A percentile compares a stretch with the other conserved stretches of the same genome.
These are phyloP conservation scores for Hemerocallis citrina DNA, from an alignment of 106 monocot species.

Conservation along the genomic window DNA sequence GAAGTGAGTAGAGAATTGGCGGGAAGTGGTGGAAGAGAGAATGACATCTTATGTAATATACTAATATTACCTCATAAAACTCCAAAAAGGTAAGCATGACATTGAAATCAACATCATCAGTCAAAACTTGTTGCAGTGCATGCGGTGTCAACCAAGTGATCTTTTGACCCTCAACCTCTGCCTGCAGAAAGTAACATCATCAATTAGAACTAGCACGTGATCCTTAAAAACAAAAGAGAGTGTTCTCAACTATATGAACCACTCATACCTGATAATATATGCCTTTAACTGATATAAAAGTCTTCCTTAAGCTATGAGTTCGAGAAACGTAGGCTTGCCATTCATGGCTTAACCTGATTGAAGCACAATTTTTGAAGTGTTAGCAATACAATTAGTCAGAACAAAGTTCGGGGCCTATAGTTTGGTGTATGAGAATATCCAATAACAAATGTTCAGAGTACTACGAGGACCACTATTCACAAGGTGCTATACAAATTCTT, in stretches of 20 bases:
- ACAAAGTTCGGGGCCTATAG: no score
- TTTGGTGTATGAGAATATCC: no score
- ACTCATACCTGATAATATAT: conserved; percentile 89
- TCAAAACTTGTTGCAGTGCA: conserved; percentile 81
- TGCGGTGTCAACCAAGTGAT: conserved; percentile 97
- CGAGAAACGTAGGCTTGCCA: conserved; percentile 96
- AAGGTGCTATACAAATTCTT: no score
- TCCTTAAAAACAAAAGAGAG: background rate
- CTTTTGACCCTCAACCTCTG: conserved; percentile 90
- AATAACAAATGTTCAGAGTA: no score
- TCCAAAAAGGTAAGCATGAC: conserved; percentile 92
- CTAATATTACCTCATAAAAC: conserved; percentile 85
- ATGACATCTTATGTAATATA: no score
- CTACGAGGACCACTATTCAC: no score
- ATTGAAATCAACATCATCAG: conserved; percentile 92
- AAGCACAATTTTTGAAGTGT: no score
- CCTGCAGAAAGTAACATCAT: conserved; percentile 32
- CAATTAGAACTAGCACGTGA: background rate
- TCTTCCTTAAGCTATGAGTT: conserved; percentile 77
- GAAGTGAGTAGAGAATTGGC: no score
- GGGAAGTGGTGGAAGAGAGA: no score
- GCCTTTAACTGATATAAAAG: conserved; percentile 94
- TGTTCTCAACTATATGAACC: background rate
- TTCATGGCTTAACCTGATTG: conserved; percentile 81
- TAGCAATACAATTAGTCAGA: no score